Evolutionary conservation across 2,329 filamentous ascomycete genomes (phyloP).

Genomic region (Xylaria sp.): DNA sequence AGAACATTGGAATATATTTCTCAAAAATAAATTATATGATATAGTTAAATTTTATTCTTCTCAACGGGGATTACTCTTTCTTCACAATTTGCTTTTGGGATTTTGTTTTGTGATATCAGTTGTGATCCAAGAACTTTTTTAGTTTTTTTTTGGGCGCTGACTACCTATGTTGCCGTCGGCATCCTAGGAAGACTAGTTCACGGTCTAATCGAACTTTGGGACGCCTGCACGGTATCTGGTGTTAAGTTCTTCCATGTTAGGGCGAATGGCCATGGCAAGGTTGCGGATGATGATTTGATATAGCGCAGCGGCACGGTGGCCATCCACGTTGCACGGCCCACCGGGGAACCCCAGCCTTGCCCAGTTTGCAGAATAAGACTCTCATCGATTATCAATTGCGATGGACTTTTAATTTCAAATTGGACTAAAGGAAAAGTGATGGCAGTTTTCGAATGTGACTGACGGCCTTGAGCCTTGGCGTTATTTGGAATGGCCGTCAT

Average conservation of each 20-base stretch:
- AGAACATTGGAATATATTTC: no score
- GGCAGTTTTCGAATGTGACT: neutral
- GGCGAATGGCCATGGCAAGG: neutral
- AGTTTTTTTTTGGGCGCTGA: no score
- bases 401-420: conserved; percentile 31
- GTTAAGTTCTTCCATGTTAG: neutral
- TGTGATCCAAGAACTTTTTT: no score
- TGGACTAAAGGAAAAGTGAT: neutral
- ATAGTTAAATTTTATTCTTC: no score
- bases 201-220: neutral
- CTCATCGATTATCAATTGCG: neutral
- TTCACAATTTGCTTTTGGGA: no score
- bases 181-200: neutral
- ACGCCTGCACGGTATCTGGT: neutral
- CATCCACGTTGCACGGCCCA: neutral
- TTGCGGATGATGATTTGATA: conserved; percentile 23
- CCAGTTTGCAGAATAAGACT: neutral
- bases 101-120: no score
- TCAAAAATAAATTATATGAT: no score
- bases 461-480: neutral
- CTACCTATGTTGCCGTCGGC: neutral
- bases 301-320: neutral
- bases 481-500: conserved; percentile 24
- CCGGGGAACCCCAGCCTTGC: conserved; percentile 9
- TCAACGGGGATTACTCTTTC: no score